Evolutionary conservation across 2,329 filamentous ascomycete genomes (phyloP), one percentile per base, ranked within the genome.

Genomic region (Aspergillus tanneri): DNA sequence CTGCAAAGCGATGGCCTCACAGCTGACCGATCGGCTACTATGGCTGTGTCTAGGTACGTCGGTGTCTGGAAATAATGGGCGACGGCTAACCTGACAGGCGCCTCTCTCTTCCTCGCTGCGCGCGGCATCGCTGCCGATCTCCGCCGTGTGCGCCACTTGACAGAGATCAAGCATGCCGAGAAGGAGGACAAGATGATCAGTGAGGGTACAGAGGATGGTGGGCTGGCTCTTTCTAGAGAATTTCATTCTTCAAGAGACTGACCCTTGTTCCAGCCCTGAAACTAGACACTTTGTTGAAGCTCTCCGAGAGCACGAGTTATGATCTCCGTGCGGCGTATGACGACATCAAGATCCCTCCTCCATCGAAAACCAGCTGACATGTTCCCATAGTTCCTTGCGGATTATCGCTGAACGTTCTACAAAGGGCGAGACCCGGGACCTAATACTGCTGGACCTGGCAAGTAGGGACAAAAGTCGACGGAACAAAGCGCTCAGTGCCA

Each of bases 121-220:
- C 73, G 83, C 45, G 77, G 77, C 36, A 62, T 87, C 44, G 79
- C 83, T 53, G 77, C 84, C 32, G 79, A 72, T 50, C 65, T 73
- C 21, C 63, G 64, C 44, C 66, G 62, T 48, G 66, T 72, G 21
- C 64, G 64, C 42, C 62, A 69, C 43, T 57, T 72, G 54, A 71
- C 85, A 54, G 79, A 84, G 66, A 81, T 93, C 61, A 82, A 82
- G 50, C 79, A 82, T 27, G 64, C 74, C 28, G 80, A 83, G 50
- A 83, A 83, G 27, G 85, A 86, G 64, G 81, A 86, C 42, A 81
- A 85, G 57, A 87, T 88, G 64, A 87, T 89, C 55, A 87, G 83
- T 11, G 84, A 90, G 65, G 83, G 86, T 19, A 88, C 85, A 2
- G 86, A 90, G 61, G 86, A 90, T 62, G 80, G 72, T 73, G 58